These are phyloP conservation scores for Aspergillus amoenus DNA, from an alignment of 2,329 filamentous ascomycete species.

Conservation along the genomic window DNA sequence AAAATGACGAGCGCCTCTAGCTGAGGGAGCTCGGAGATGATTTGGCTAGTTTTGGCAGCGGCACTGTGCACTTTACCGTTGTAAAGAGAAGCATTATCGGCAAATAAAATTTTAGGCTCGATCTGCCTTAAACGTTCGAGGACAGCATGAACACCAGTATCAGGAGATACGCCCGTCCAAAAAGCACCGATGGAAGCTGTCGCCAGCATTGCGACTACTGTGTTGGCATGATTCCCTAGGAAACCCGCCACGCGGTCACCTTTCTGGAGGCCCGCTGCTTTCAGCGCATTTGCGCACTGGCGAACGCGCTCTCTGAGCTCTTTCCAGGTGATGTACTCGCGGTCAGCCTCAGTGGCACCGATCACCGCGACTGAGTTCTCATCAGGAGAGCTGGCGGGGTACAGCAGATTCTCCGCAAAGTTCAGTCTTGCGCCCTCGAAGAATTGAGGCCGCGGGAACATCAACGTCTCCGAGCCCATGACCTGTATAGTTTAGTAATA, in stretches of 20 bases:
- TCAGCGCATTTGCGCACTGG: slow-evolving; percentile 68
- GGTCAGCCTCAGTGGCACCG: slow-evolving; percentile 72
- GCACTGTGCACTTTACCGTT: slow-evolving; percentile 89
- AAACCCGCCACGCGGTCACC: slow-evolving; percentile 69
- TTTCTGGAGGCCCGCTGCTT: slow-evolving; percentile 61
- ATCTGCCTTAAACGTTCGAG: slow-evolving; percentile 86
- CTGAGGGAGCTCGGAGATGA: slow-evolving; percentile 65
- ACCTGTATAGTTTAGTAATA: slow-evolving; percentile 53
- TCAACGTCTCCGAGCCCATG: slow-evolving; percentile 63
- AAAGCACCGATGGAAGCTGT: slow-evolving; percentile 79
- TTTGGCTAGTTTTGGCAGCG: slow-evolving; percentile 73
- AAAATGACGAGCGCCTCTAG: slow-evolving; percentile 74
- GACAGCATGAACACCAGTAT: slow-evolving; percentile 88
- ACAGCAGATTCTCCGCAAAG: slow-evolving; percentile 93
- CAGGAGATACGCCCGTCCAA: slow-evolving; percentile 91
- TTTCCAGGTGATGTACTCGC: slow-evolving; percentile 71
- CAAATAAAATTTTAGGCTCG: slow-evolving; percentile 75
- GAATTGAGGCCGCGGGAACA: slow-evolving; percentile 87
- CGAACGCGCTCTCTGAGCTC: slow-evolving; percentile 76
- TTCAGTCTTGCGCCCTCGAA: slow-evolving; percentile 79
- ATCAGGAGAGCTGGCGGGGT: slow-evolving; percentile 60
- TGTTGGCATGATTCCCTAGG: slow-evolving; percentile 85
- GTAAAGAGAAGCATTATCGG: slow-evolving; percentile 84
- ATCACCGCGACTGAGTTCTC: slow-evolving; percentile 70
- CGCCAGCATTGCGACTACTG: slow-evolving; percentile 83